Base-by-base conservation (phyloP, 495 filamentous ascomycete species). In the Jackrogersella multiformis region DNA sequence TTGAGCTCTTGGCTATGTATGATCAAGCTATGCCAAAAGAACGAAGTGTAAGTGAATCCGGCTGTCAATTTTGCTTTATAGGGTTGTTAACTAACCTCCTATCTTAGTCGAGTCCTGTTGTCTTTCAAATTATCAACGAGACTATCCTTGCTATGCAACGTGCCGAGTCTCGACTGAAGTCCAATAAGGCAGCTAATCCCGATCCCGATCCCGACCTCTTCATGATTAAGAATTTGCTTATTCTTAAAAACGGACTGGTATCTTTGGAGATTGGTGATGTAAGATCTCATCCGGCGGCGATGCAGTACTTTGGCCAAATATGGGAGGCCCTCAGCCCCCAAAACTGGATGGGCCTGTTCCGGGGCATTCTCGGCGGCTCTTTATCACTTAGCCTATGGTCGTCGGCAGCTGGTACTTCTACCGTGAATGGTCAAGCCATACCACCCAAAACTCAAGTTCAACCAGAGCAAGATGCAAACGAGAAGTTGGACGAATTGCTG, bases 241-340 rank as follows among this genome's bases (percentile, higher is more conserved):
- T 96, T 62, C 86, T 97, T 9, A 96, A 96, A 71, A 92, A 94
- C 66, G 90, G 94, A 67, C 92, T 97, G 26, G 86, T 97, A 34
- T 92, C 93, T 15, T 93, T 97, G 65, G 93, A 97, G 78, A 95
- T 97, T 74, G 94, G 90, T 68, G 91, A 93, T 42, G 87, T 90
- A 30, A 89, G 91, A 30, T 88, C 88, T 62, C 80, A 90, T 28
- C 85, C 86, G 15, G 89, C 75, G 13, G 74, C 74, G 12, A 76
- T 80, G 74, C 77, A 81, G 60, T 78, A 96, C 76, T 95, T 97
- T 76, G 86, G 90, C 20, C 87, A 87, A 51, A 83, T 95, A 12
- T 92, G 89, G 74, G 90, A 85, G 62, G 90, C 91, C 2, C 92
- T 96, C 69, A 76, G 78, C 13, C 75, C 78, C 26, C 76, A 77